These are phyloP conservation scores for Dissophora ornata DNA, from an alignment of 192 early-diverging fungal species.

Conservation along the genomic window DNA sequence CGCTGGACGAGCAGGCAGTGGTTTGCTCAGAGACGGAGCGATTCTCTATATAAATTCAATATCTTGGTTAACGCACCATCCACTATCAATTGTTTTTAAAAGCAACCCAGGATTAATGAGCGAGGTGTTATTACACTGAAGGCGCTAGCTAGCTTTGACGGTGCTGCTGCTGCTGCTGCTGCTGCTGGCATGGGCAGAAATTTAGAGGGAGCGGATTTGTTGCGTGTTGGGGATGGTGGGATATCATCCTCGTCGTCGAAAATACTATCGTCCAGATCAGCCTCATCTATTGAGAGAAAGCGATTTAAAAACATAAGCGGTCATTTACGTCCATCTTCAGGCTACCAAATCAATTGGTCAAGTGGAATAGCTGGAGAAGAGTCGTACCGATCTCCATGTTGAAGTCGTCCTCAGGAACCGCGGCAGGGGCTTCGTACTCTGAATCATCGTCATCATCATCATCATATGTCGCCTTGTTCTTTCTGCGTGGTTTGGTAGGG, in stretches of 20 bases:
- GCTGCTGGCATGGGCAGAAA: not conserved
- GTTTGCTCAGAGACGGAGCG: constrained; percentile 7
- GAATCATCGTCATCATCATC: constrained; percentile 42
- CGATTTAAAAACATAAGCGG: no score
- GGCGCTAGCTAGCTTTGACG: constrained; percentile 7
- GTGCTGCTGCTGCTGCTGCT: not conserved
- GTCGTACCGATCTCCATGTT: constrained; percentile 45
- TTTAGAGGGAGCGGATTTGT: not conserved
- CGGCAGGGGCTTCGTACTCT: constrained; percentile 41
- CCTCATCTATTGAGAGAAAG: constrained; percentile 21
- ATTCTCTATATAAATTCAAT: constrained; percentile 1
- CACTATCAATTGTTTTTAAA: not conserved
- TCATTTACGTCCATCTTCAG: no score
- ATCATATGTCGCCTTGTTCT: constrained; percentile 2
- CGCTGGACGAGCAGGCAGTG: constrained; percentile 12
- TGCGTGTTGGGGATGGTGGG: constrained; percentile 20
- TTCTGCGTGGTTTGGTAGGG: constrained; percentile 17
- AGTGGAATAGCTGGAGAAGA: no score
- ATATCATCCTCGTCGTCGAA: constrained; percentile 26
- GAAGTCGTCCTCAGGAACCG: constrained; percentile 41
- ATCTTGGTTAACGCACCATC: not conserved
- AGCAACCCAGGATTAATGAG: no score
- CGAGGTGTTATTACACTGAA: no score
- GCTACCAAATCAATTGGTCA: no score
- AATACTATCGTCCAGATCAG: constrained; percentile 8